A percentile compares a stretch with the other conserved stretches of the same genome.
These are phyloP conservation scores for Thelonectria blattea DNA, from an alignment of 2,329 filamentous ascomycete species.

Conservation along the genomic window DNA sequence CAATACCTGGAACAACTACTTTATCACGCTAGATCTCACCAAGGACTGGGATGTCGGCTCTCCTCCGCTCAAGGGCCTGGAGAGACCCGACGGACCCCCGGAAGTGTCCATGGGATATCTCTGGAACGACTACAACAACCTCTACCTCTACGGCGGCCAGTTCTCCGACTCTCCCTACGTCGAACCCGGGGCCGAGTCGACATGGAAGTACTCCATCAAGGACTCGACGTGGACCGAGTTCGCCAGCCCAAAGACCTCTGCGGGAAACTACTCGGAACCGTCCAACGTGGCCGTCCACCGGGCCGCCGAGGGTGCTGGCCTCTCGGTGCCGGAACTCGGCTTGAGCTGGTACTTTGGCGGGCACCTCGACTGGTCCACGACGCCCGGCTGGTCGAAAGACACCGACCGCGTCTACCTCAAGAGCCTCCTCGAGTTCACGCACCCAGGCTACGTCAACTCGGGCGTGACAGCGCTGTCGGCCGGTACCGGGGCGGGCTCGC, in stretches of 20 bases:
- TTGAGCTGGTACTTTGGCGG: conserved; percentile 82
- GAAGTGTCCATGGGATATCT: conserved; percentile 75
- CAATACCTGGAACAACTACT: conserved; percentile 78
- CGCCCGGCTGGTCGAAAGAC: conserved; percentile 70
- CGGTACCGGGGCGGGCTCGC: conserved; percentile 61
- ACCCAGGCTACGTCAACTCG: conserved; percentile 70
- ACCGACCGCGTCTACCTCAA: conserved; percentile 72
- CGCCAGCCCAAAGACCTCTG: conserved; percentile 63
- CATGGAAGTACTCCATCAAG: conserved; percentile 73
- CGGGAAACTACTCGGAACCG: conserved; percentile 66
- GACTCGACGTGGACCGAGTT: conserved; percentile 68
- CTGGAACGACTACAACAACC: conserved; percentile 73
- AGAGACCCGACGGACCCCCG: conserved; percentile 71
- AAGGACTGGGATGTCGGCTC: conserved; percentile 72
- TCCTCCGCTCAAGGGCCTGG: conserved; percentile 66
- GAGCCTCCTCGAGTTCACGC: conserved; percentile 77
- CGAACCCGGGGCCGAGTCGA: conserved; percentile 63
- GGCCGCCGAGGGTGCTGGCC: conserved; percentile 74
- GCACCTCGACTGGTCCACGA: conserved; percentile 68
- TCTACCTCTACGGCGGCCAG: conserved; percentile 78
- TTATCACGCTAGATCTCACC: conserved; percentile 74
- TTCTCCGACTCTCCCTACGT: conserved; percentile 68
- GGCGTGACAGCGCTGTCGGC: conserved; percentile 62
- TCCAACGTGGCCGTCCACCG: conserved; percentile 66
- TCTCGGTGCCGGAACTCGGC: conserved; percentile 72